Evolutionary conservation across 257 asterid genomes (phyloP).

Genomic region (Nicotiana undulata): DNA sequence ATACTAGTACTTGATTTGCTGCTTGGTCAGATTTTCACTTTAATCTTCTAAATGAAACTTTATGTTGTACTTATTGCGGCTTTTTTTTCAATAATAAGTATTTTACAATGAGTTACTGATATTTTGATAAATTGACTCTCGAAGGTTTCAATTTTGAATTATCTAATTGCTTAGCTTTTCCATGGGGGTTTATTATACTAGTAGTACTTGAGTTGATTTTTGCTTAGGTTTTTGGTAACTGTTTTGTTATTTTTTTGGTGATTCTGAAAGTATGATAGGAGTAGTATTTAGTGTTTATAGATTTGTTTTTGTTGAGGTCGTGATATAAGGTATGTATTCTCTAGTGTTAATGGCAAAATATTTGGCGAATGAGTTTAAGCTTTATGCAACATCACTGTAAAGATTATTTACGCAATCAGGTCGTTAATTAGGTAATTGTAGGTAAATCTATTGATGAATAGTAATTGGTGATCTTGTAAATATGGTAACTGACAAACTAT

Average conservation of each 20-base stretch:
- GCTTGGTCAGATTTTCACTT: not conserved
- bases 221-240: not conserved
- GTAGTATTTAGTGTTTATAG: no score
- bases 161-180: no score
- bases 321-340: not conserved
- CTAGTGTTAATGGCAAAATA: not conserved
- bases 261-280: not conserved
- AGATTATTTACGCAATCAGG: no score
- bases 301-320: not conserved
- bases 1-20: not conserved
- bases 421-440: no score
- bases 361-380: not conserved
- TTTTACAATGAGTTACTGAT: not conserved
- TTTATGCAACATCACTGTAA: no score
- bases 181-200: no score
- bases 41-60: not conserved
- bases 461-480: no score
- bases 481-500: no score
- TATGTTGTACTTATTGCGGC: not conserved
- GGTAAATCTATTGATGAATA: no score
- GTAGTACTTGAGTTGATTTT: no score
- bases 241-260: not conserved
- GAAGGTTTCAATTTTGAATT: not conserved
- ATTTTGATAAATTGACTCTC: not conserved
- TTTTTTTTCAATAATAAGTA: no score